A percentile compares a stretch with the other conserved stretches of the same genome.
phyloP scores from a whole-genome alignment of 2,329 filamentous ascomycete genomes.

The Talaromyces sp. region DNA sequence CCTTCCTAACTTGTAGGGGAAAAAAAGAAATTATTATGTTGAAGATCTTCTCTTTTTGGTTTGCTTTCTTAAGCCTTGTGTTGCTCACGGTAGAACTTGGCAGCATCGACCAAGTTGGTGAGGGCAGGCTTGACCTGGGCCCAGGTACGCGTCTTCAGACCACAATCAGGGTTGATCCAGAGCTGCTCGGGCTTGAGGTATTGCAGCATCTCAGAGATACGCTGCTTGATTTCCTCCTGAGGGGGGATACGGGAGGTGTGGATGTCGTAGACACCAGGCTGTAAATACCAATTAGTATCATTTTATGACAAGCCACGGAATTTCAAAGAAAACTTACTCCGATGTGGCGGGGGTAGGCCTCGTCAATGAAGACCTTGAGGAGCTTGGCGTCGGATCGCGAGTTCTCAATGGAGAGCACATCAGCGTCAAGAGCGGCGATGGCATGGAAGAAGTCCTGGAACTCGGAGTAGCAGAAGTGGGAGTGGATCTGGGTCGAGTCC shows the following conservation, averaged over 20 bases:
- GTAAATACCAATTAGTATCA: background rate
- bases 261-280: conserved; percentile 97
- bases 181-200: conserved; percentile 98
- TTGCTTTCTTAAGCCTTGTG: conserved; percentile 47
- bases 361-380: conserved; percentile 95
- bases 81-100: conserved; percentile 93
- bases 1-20: background rate
- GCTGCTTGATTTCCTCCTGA: conserved; percentile 97
- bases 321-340: conserved; percentile 39
- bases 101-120: conserved; percentile 94
- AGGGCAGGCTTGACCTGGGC: conserved; percentile 96
- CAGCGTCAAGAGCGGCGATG: conserved; percentile 94
- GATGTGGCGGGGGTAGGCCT: conserved; percentile 96
- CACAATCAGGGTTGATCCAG: conserved; percentile 99
- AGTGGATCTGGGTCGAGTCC: conserved; percentile 98
- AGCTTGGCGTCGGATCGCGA: conserved; percentile 99
- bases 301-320: too few relatives aligned
- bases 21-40: conserved; percentile 7
- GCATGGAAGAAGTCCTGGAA: conserved; percentile 99
- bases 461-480: conserved; percentile 99
- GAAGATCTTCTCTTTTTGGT: background rate
- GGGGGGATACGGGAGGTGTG: conserved; percentile 96
- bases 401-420: conserved; percentile 99
- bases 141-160: conserved; percentile 98
- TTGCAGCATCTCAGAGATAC: conserved; percentile 95